Evolutionary conservation across 257 asterid species (phyloP).

Genomic region (Avicennia marina): DNA sequence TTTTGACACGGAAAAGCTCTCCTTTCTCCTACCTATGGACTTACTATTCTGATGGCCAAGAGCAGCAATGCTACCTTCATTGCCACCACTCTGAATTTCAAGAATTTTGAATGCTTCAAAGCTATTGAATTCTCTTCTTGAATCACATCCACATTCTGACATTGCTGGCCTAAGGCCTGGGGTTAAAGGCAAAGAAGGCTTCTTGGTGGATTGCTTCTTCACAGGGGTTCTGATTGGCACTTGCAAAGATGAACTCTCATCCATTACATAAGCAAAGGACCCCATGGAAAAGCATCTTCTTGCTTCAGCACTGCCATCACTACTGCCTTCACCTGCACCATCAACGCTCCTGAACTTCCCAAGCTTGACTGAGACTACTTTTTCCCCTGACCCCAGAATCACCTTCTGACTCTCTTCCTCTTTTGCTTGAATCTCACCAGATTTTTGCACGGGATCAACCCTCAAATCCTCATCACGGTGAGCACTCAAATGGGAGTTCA

Average conservation of each 20-base stretch:
- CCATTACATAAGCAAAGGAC: slow-evolving; percentile 88
- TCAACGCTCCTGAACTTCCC: slow-evolving; percentile 74
- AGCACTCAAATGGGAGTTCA: slow-evolving; percentile 43
- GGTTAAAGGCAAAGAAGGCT: slow-evolving; percentile 37
- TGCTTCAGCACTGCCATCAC: slow-evolving; percentile 30
- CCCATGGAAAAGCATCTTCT: slow-evolving; percentile 97
- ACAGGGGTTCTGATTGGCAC: slow-evolving; percentile 66
- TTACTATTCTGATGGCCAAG: slow-evolving; percentile 21
- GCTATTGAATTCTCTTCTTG: slow-evolving; percentile 64
- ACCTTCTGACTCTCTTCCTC: slow-evolving; percentile 29
- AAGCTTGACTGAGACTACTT: slow-evolving; percentile 66
- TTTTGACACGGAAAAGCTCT: slow-evolving; percentile 70
- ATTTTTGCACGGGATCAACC: slow-evolving; percentile 13
- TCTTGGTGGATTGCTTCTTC: slow-evolving; percentile 54
- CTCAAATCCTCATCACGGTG: slow-evolving; percentile 22
- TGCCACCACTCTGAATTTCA: neutral
- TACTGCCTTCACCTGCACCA: slow-evolving; percentile 33
- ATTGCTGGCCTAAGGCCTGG: slow-evolving; percentile 61
- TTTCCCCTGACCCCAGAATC: slow-evolving; percentile 31
- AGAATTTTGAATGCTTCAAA: slow-evolving; percentile 41
- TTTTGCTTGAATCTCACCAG: slow-evolving; percentile 42
- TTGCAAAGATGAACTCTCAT: slow-evolving; percentile 52
- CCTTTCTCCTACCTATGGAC: slow-evolving; percentile 43
- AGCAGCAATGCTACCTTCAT: neutral
- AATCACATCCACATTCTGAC: slow-evolving; percentile 81